Conservation (phyloP, 345 rosid genomes). For the Gossypioides kirkii region DNA sequence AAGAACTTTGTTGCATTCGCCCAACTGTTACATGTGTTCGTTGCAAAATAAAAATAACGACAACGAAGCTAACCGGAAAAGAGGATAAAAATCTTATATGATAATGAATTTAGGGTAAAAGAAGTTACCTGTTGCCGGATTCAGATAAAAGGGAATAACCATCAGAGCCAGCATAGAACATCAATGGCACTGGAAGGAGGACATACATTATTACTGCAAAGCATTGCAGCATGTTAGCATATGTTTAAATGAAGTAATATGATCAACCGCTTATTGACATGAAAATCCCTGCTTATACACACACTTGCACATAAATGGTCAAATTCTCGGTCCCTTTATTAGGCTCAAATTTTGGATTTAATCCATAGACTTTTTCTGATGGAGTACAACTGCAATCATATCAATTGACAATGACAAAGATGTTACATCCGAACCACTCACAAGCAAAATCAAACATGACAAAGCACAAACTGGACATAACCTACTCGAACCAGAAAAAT, state of each 20-base stretch:
- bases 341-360: no score
- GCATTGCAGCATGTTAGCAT: slow-evolving; percentile 4
- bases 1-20: slow-evolving; percentile 83
- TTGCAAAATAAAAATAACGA: slow-evolving; percentile 5
- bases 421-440: no score
- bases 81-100: neutral
- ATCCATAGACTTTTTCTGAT: no score
- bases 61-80: neutral
- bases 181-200: slow-evolving; percentile 87
- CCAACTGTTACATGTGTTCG: slow-evolving; percentile 57
- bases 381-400: no score
- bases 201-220: slow-evolving; percentile 85
- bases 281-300: neutral
- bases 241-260: slow-evolving; percentile 1
- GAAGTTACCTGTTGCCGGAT: slow-evolving; percentile 51
- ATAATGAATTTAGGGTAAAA: neutral
- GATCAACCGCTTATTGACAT: slow-evolving; percentile 27
- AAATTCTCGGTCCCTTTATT: no score
- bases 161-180: slow-evolving; percentile 83
- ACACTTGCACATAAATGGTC: neutral
- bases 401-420: no score
- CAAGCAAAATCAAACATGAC: no score
- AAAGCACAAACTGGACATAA: no score
- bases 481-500: no score
- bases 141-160: slow-evolving; percentile 51